Evolutionary conservation across 2,329 filamentous ascomycete genomes (phyloP), one percentile per base, ranked within the genome.

Genomic region (Sporothrix brasiliensis): DNA sequence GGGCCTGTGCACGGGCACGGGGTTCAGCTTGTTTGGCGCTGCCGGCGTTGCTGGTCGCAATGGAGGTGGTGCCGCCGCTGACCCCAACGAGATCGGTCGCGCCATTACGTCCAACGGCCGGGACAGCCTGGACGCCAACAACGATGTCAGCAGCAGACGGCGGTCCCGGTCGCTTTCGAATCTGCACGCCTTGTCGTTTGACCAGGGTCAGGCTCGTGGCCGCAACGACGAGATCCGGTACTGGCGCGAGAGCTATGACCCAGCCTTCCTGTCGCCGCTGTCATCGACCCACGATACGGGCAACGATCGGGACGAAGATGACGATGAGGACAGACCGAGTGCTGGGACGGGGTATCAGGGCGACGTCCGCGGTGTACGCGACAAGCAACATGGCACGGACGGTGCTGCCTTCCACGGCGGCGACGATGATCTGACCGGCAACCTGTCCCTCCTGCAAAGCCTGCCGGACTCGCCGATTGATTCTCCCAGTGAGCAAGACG

Each of bases 201-300:
- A 74, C 21, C 77, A 79, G 27, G 74, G 73, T 2, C 78, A 78
- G 53, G 71, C 77, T 4, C 83, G 87, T 56, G 83, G 87, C 49
- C 84, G 87, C 41, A 89, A 87, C 75, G 87, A 88, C 69, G 88
- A 90, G 76, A 88, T 89, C 52, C 84, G 86, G 14, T 88, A 87
- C 75, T 89, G 88, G 87, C 83, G 88, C 72, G 84, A 87, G 75
- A 89, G 87, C 72, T 87, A 88, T 73, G 84, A 84, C 60, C 82
- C 82, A 0, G 69, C 81, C 0, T 80, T 84, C 67, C 76, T 84
- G 69, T 88, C 86, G 7, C 85, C 86, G 0, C 77, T 84, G 44
- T 85, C 85, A 4, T 86, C 85, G 9, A 61, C 34, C 16, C 41
- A 71, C 10, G 68, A 72, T n/a, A 52, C 74, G 24, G 76, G 76